Evolutionary conservation across 352 stramenopile genomes (phyloP).

Genomic region (Blastocystis sp.): DNA sequence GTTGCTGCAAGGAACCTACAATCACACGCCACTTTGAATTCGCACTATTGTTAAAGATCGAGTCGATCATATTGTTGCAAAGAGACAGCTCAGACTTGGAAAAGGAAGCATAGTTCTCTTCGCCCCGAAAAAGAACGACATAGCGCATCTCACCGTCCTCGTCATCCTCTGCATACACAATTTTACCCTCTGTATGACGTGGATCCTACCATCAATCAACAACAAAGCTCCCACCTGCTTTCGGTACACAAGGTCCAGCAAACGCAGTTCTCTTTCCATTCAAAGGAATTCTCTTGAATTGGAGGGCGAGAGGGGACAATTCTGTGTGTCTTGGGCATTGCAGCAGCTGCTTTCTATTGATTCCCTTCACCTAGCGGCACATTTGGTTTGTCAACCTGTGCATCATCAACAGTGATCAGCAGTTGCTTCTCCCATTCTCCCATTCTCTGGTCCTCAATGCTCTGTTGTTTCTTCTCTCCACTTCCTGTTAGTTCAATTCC

Average conservation of each 20-base stretch:
- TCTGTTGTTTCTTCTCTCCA: too few species aligned
- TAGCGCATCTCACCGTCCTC: conserved; percentile 10
- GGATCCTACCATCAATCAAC: conserved; percentile 13
- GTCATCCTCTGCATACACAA: conserved; percentile 48
- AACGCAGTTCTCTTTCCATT: conserved; percentile 16
- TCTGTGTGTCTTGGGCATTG: too few species aligned
- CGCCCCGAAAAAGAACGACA: conserved; percentile 33
- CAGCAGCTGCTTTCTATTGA: too few species aligned
- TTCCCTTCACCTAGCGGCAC: too few species aligned
- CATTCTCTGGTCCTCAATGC: too few species aligned
- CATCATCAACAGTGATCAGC: too few species aligned
- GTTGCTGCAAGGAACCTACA: conserved; percentile 10
- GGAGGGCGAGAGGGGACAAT: too few species aligned
- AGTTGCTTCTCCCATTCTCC: too few species aligned
- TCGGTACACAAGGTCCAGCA: conserved; percentile 20
- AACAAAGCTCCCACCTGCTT: background rate
- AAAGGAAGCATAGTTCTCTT: background rate
- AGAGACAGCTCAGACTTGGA: conserved; percentile 17
- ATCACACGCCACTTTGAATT: background rate
- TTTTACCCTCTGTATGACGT: conserved; percentile 16
- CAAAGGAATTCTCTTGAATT: too few species aligned
- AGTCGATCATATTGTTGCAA: background rate
- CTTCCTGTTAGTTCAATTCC: background rate
- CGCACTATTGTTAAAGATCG: background rate
- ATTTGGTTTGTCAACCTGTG: too few species aligned